phyloP scores from a whole-genome alignment of 441 rosid genomes.

The Croton setiger region DNA sequence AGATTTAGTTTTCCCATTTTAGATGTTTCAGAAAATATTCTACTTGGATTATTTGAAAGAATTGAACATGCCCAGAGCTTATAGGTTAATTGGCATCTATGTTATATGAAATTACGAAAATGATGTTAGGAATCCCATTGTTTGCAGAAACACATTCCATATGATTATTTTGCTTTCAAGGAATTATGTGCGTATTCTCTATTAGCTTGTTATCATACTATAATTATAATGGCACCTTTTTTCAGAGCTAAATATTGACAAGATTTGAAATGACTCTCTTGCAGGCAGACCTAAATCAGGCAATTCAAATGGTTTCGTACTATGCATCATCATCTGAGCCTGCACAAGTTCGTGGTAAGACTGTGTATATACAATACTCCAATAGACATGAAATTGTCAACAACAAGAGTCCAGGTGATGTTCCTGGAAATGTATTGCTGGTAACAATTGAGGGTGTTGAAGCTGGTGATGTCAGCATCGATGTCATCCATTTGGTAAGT shows the following conservation, averaged over 20 bases:
- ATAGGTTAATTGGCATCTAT: background rate
- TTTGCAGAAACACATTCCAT: background rate
- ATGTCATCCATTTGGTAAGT: conserved; percentile 92
- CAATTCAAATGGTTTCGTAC: conserved; percentile 96
- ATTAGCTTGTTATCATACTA: background rate
- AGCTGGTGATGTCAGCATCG: conserved; percentile 95
- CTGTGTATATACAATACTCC: conserved; percentile 94
- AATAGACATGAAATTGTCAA: conserved; percentile 96
- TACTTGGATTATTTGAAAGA: background rate
- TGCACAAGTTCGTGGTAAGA: conserved; percentile 96
- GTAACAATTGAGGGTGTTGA: conserved; percentile 97
- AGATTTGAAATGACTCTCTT: conserved; percentile 2
- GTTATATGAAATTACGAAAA: too few relatives aligned
- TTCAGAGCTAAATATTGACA: background rate
- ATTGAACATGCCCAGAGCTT: background rate
- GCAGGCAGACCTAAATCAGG: conserved; percentile 91
- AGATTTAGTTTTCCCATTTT: background rate
- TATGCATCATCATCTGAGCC: conserved; percentile 98
- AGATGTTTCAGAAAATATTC: background rate
- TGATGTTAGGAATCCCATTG: too few relatives aligned
- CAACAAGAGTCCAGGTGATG: conserved; percentile 99
- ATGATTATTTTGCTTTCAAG: background rate
- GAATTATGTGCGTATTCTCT: background rate
- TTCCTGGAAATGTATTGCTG: conserved; percentile 93
- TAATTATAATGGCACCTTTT: background rate